Percentiles rank a stretch among this genome's conserved stretches.
phyloP scores from a whole-genome alignment of 805 yeast species.

The Sugiyamaella americana region DNA sequence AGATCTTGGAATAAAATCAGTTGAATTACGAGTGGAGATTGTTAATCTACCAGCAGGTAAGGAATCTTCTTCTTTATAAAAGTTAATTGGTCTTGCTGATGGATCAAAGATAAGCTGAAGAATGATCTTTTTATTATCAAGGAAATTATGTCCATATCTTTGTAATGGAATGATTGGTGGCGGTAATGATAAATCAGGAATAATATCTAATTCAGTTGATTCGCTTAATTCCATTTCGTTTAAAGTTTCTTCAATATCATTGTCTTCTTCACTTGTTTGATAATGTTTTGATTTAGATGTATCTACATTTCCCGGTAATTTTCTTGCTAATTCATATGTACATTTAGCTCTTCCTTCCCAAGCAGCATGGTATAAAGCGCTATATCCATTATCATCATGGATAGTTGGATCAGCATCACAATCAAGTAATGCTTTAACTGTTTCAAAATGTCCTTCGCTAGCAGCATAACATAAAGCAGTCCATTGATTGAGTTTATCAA shows the following conservation, averaged over 20 bases:
- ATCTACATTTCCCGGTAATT: slow-evolving; percentile 6
- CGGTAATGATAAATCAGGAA: slow-evolving; percentile 87
- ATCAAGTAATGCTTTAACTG: slow-evolving; percentile 64
- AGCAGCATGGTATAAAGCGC: slow-evolving; percentile 82
- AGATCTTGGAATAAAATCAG: slow-evolving; percentile 85
- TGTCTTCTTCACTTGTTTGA: background rate
- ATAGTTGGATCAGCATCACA: slow-evolving; percentile 65
- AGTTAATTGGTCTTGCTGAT: slow-evolving; percentile 41
- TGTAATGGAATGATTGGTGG: slow-evolving; percentile 94
- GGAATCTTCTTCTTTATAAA: slow-evolving; percentile 36
- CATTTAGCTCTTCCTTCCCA: slow-evolving; percentile 92
- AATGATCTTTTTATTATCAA: slow-evolving; percentile 84
- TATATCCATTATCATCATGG: slow-evolving; percentile 71
- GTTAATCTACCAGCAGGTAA: slow-evolving; percentile 58
- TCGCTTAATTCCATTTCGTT: slow-evolving; percentile 24
- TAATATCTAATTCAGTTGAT: slow-evolving; percentile 45
- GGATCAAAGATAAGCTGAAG: slow-evolving; percentile 66
- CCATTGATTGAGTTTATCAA: slow-evolving; percentile 88
- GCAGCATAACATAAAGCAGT: slow-evolving; percentile 90
- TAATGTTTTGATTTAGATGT: slow-evolving; percentile 9
- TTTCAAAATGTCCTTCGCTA: slow-evolving; percentile 67
- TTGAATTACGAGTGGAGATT: slow-evolving; percentile 58
- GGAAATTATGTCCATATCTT: slow-evolving; percentile 91
- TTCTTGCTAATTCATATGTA: slow-evolving; percentile 55
- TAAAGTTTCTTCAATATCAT: slow-evolving; percentile 6